phyloP scores from a whole-genome alignment of 768 basidiomycete genomes.

The Naematelia encephala region DNA sequence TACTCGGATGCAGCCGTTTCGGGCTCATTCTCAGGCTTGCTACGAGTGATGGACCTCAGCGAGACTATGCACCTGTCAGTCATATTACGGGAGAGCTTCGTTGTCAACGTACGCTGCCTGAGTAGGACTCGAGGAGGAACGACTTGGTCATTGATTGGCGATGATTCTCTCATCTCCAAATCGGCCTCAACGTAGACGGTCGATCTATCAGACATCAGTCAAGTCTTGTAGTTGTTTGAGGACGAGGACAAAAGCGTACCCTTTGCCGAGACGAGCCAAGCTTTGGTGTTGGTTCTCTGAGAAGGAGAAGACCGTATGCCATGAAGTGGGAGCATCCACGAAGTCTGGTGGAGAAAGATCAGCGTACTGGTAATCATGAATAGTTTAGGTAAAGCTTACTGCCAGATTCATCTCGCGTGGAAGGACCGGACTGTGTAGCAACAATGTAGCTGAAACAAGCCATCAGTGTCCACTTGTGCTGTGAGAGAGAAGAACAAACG shows the following conservation, averaged over 20 bases:
- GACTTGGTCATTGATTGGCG: conserved; percentile 3
- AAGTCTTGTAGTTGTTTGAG: not conserved
- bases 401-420: conserved; percentile 8
- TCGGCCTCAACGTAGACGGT: conserved; percentile 41
- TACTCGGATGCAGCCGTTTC: conserved; percentile 4
- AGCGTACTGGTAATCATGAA: not conserved
- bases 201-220: conserved; percentile 12
- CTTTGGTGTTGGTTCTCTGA: conserved; percentile 25
- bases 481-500: conserved; percentile 11
- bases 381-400: not conserved
- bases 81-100: not conserved
- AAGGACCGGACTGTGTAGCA: conserved; percentile 23
- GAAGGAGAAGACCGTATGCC: conserved; percentile 41
- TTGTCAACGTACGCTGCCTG: conserved; percentile 24
- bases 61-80: conserved; percentile 7
- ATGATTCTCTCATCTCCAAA: conserved; percentile 27
- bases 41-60: conserved; percentile 21
- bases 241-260: conserved; percentile 11
- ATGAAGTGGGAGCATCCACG: conserved; percentile 21
- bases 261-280: conserved; percentile 26
- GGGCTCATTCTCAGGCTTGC: conserved; percentile 18
- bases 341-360: conserved; percentile 7
- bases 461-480: not conserved
- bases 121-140: conserved; percentile 29
- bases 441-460: conserved; percentile 24